phyloP scores from a whole-genome alignment of 805 yeast genomes.

The Teunomyces pallodes region DNA sequence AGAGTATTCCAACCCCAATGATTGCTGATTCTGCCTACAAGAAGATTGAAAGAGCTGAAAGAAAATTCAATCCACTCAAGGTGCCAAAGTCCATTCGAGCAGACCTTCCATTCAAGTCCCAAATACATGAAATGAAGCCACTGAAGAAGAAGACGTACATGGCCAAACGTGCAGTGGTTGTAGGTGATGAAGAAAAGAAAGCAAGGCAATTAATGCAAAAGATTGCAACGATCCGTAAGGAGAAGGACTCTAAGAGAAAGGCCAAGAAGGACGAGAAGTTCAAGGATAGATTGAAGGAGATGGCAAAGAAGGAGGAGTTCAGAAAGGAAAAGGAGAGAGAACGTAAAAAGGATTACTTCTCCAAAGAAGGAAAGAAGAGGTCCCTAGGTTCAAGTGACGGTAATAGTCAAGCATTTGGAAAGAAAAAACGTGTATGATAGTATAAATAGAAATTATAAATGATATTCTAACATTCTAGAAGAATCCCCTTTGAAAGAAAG shows the following conservation, averaged over 20 bases:
- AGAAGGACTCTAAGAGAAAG: conserved; percentile 75
- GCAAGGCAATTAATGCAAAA: conserved; percentile 86
- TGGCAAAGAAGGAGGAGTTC: conserved; percentile 71
- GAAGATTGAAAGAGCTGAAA: conserved; percentile 79
- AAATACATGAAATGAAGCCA: conserved; percentile 84
- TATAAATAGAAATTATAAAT: conserved; percentile 12
- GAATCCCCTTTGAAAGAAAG: conserved; percentile 19
- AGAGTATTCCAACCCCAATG: conserved; percentile 61
- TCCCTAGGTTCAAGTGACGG: conserved; percentile 33
- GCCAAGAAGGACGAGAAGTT: conserved; percentile 74
- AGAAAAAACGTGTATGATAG: conserved; percentile 27
- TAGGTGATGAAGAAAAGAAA: conserved; percentile 90
- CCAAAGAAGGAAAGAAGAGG: conserved; percentile 67
- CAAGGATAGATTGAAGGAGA: conserved; percentile 67
- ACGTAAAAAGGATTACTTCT: conserved; percentile 83
- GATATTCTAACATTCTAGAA: conserved; percentile 31
- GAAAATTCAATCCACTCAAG: conserved; percentile 82
- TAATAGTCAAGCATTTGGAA: conserved; percentile 32
- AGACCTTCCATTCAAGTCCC: conserved; percentile 88
- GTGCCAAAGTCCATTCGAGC: conserved; percentile 79
- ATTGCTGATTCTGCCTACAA: conserved; percentile 49
- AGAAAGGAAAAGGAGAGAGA: conserved; percentile 75
- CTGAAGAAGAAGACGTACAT: conserved; percentile 78
- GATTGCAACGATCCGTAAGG: conserved; percentile 79
- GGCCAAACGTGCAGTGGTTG: conserved; percentile 88